Percentiles rank a stretch among this genome's conserved stretches.
Evolutionary conservation across 192 early-diverging fungal species (phyloP).

Genomic region (Geranomyces michiganensis): DNA sequence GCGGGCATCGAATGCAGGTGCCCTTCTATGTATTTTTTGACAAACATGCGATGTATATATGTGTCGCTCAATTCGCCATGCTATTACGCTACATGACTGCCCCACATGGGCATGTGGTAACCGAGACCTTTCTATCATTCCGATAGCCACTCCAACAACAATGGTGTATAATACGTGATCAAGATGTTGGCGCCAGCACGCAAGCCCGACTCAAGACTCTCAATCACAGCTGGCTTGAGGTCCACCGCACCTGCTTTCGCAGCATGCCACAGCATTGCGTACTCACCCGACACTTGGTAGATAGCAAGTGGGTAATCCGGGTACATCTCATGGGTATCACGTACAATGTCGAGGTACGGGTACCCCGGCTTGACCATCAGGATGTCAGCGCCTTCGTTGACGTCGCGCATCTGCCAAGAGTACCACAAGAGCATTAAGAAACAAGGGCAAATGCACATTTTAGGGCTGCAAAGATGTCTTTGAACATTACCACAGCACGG

Average conservation of each 20-base stretch:
- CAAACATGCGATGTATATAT: no score
- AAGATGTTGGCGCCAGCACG: conserved; percentile 91
- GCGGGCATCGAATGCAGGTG: no score
- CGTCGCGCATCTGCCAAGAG: conserved; percentile 63
- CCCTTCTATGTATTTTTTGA: no score
- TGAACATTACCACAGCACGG: conserved; percentile 76
- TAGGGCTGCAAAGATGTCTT: no score
- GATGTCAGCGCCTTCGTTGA: conserved; percentile 92
- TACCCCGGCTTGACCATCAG: conserved; percentile 97
- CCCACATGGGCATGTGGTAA: no score
- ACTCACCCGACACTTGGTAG: conserved; percentile 85
- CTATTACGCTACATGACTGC: no score
- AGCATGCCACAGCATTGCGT: conserved; percentile 74
- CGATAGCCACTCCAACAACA: conserved; percentile 85
- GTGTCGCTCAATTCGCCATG: no score
- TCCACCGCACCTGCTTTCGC: conserved; percentile 83
- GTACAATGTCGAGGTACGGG: conserved; percentile 94
- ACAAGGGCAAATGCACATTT: neutral
- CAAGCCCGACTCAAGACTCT: conserved; percentile 77
- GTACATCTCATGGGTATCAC: conserved; percentile 60
- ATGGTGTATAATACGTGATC: conserved; percentile 96
- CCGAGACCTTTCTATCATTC: no score
- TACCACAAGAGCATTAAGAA: neutral
- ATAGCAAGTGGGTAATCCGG: conserved; percentile 92
- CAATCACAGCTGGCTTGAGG: conserved; percentile 81